Conservation (phyloP, 768 basidiomycete genomes). For the Psilocybe subaeruginosa region DNA sequence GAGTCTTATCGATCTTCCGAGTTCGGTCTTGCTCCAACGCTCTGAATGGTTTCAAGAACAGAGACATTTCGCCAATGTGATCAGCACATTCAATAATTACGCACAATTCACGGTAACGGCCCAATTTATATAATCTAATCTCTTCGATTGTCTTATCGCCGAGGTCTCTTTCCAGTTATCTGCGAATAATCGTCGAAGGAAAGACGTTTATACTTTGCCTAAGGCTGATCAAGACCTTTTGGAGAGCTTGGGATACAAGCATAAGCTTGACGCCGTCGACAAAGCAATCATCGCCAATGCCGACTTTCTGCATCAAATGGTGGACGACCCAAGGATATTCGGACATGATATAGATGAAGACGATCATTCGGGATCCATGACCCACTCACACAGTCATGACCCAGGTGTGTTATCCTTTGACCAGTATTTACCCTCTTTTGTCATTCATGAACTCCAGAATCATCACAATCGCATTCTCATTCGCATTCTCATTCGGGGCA, state of each 20-base stretch:
- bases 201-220: constrained; percentile 76
- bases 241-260: constrained; percentile 69
- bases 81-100: constrained; percentile 77
- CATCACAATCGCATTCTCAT: constrained; percentile 18
- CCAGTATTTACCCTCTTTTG: too few relatives aligned
- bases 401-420: background rate
- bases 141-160: constrained; percentile 7
- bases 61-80: constrained; percentile 74
- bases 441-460: background rate
- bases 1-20: background rate
- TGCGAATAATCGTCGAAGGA: constrained; percentile 65
- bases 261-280: constrained; percentile 81
- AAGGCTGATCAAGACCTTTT: constrained; percentile 71
- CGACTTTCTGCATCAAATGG: constrained; percentile 73
- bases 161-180: constrained; percentile 37
- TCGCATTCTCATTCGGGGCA: constrained; percentile 19
- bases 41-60: constrained; percentile 49
- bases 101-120: constrained; percentile 68
- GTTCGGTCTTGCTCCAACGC: background rate
- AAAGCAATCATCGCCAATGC: constrained; percentile 81
- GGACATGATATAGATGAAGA: constrained; percentile 49
- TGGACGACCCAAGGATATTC: constrained; percentile 83
- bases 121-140: background rate
- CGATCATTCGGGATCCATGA: constrained; percentile 15
- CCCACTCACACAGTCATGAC: constrained; percentile 14